A percentile compares a stretch with the other conserved stretches of the same genome.
Conservation (phyloP, 306 rosid genomes). For the Begonia loranthoides region DNA sequence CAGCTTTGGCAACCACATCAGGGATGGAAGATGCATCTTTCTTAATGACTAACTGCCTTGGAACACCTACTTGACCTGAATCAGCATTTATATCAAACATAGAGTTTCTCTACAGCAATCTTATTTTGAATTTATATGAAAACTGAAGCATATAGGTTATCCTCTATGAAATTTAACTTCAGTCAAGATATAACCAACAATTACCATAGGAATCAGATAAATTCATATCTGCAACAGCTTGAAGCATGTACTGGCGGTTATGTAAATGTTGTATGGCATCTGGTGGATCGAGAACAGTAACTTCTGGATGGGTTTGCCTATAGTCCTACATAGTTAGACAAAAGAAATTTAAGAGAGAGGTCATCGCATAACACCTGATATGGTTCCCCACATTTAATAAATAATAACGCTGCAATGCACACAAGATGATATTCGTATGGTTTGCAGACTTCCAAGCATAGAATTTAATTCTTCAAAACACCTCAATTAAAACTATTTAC, state of each 20-base stretch:
- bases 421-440: no score
- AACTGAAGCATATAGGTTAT: no score
- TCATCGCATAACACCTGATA: conserved; percentile 8
- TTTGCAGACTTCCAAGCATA: no score
- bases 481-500: no score
- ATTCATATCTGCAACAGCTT: conserved; percentile 84
- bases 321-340: conserved; percentile 48
- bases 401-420: no score
- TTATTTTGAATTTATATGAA: no score
- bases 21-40: conserved; percentile 74
- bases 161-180: no score
- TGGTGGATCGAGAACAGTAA: conserved; percentile 90
- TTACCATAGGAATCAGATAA: conserved; percentile 68
- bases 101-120: no score
- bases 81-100: not conserved
- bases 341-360: conserved; percentile 4
- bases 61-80: conserved; percentile 71
- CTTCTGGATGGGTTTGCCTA: conserved; percentile 72
- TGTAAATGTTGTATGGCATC: conserved; percentile 79
- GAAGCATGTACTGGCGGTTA: conserved; percentile 84
- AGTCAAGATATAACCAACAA: no score
- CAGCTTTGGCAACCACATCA: conserved; percentile 51
- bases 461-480: no score
- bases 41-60: conserved; percentile 72
- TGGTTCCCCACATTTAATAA: conserved; percentile 3